phyloP scores from a whole-genome alignment of 2,329 filamentous ascomycete genomes.

The Fusarium sp. region DNA sequence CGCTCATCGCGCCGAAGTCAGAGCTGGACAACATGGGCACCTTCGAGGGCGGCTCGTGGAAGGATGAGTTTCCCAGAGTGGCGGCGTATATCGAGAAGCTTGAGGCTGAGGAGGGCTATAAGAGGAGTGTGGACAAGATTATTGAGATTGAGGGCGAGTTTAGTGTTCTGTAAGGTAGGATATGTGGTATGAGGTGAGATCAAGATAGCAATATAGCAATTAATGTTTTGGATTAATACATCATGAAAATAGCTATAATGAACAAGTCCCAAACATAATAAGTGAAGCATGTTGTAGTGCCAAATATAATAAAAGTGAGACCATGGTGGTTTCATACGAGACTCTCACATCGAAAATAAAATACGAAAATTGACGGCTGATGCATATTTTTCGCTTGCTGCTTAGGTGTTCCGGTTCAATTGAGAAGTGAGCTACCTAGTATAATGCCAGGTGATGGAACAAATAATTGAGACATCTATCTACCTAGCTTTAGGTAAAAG shows the following conservation, averaged over 20 bases:
- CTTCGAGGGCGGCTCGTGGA: slow-evolving; percentile 60
- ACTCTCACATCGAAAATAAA: too few relatives aligned
- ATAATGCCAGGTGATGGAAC: too few relatives aligned
- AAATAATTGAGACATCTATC: too few relatives aligned
- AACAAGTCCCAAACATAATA: too few relatives aligned
- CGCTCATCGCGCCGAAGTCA: slow-evolving; percentile 61
- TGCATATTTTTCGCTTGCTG: not conserved
- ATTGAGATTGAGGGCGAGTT: slow-evolving; percentile 63
- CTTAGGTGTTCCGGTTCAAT: not conserved
- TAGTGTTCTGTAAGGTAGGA: slow-evolving; percentile 26
- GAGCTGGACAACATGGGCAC: slow-evolving; percentile 58
- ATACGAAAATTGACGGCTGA: too few relatives aligned
- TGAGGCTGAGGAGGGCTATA: slow-evolving; percentile 63
- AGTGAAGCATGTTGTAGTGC: too few relatives aligned
- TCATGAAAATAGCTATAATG: too few relatives aligned
- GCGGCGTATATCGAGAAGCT: slow-evolving; percentile 64
- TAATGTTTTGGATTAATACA: not conserved
- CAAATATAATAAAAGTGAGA: too few relatives aligned
- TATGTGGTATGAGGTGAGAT: not conserved
- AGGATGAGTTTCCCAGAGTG: slow-evolving; percentile 60
- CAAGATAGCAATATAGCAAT: not conserved
- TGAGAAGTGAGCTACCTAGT: too few relatives aligned
- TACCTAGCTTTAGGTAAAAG: too few relatives aligned
- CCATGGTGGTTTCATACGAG: too few relatives aligned
- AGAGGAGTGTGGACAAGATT: slow-evolving; percentile 64